Evolutionary conservation across 106 monocot species (phyloP).

Genomic region (Xerophyta viscosa): DNA sequence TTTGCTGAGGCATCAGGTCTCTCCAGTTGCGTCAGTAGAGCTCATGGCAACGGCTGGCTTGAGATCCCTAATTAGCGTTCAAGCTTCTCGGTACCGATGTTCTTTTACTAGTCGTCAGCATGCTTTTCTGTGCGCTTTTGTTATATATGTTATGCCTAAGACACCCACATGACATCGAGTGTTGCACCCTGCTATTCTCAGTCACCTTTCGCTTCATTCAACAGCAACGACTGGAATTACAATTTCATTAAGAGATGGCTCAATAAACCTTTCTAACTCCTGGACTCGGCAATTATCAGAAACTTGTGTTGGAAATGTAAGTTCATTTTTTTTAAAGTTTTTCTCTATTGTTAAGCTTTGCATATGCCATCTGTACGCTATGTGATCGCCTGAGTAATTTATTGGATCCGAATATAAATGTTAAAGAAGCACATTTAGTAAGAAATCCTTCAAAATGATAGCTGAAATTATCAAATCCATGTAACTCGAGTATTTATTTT

Average conservation of each 20-base stretch:
- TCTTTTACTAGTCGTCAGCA: not conserved
- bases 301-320: constrained; percentile 72
- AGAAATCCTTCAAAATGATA: too few species aligned
- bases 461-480: too few species aligned
- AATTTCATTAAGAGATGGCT: constrained; percentile 73
- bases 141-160: not conserved
- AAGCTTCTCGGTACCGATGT: constrained; percentile 62
- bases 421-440: too few species aligned
- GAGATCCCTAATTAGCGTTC: constrained; percentile 53
- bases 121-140: constrained; percentile 7
- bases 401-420: too few species aligned
- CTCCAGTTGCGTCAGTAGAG: constrained; percentile 75
- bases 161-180: constrained; percentile 4
- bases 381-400: too few species aligned
- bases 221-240: constrained; percentile 67
- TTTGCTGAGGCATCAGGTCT: constrained; percentile 59
- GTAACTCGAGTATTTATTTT: too few species aligned
- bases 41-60: constrained; percentile 87
- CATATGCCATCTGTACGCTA: too few species aligned
- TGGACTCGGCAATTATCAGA: constrained; percentile 96
- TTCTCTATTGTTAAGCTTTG: too few species aligned
- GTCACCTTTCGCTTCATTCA: constrained; percentile 84
- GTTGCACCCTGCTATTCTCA: constrained; percentile 30
- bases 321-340: too few species aligned
- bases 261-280: constrained; percentile 78